These are phyloP conservation scores for Cucumis sativus DNA, from an alignment of 306 rosid genomes.

Conservation along the genomic window Cucumber_9930_V3 NC_026656.2:17882001-17882500, in stretches of 20 bases:
- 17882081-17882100: background rate
- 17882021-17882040: too few species aligned
- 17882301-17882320: conserved; percentile 99
- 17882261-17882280: conserved; percentile 2
- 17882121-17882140: background rate
- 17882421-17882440: conserved; percentile 2
- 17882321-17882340: conserved; percentile 99
- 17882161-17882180: background rate
- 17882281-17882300: conserved; percentile 97
- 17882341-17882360: conserved; percentile 49
- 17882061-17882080: background rate
- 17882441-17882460: background rate
- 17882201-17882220: background rate
- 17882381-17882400: background rate
- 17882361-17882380: background rate
- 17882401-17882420: background rate
- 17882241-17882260: background rate
- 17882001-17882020: background rate
- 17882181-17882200: background rate
- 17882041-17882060: background rate
- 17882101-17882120: background rate
- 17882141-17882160: background rate
- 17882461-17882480: background rate
- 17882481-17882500: too few species aligned
- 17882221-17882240: background rate